Conservation (phyloP, 2,329 filamentous ascomycete genomes). For the Colletotrichum salicis region DNA sequence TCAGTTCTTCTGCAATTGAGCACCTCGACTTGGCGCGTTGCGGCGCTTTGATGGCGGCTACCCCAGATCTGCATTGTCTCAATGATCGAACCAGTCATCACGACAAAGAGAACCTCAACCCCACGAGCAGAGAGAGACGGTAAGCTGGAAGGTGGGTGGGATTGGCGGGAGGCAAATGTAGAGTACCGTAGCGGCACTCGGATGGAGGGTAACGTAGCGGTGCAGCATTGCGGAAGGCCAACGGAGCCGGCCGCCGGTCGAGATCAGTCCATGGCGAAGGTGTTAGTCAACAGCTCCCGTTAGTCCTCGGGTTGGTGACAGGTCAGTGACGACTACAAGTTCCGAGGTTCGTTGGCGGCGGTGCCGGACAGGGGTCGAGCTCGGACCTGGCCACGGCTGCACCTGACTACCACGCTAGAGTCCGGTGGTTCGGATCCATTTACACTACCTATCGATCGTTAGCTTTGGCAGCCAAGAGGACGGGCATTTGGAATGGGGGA, state of each 20-base stretch:
- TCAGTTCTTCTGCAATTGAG: not conserved
- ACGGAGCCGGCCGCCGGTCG: not conserved
- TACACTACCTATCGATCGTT: not conserved
- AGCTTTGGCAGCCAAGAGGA: conserved; percentile 3
- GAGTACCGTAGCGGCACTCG: not conserved
- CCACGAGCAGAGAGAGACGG: conserved; percentile 2
- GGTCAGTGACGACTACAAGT: not conserved
- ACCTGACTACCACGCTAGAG: conserved; percentile 15
- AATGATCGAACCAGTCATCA: not conserved
- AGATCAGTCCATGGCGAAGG: not conserved
- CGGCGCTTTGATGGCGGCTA: conserved; percentile 12
- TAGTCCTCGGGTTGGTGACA: not conserved
- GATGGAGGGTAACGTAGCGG: not conserved
- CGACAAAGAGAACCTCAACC: conserved; percentile 1
- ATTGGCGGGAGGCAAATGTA: not conserved
- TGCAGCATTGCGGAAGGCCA: not conserved
- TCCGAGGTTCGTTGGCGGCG: conserved; percentile 25
- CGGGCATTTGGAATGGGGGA: conserved; percentile 19
- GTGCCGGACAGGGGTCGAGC: conserved; percentile 17
- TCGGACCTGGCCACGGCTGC: conserved; percentile 8
- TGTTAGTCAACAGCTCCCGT: not conserved
- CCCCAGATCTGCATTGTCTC: conserved; percentile 23
- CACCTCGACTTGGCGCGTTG: conserved; percentile 1
- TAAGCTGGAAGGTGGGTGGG: not conserved
- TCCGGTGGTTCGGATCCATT: conserved; percentile 19